phyloP scores from a whole-genome alignment of 2,329 filamentous ascomycete genomes.

The Fusarium beomiforme region DNA sequence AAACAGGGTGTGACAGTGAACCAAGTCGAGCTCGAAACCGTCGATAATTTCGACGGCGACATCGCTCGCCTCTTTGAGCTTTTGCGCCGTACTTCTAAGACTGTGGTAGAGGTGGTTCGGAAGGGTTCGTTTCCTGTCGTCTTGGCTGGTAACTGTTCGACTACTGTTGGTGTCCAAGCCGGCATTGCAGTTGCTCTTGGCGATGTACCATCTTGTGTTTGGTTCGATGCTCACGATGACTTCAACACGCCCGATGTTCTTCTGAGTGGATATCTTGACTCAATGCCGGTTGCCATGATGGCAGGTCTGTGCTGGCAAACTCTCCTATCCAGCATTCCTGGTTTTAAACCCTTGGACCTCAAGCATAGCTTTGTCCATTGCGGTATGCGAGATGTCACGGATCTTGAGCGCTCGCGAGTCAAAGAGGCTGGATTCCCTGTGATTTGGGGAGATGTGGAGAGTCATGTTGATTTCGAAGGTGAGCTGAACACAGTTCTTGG shows the following conservation, averaged over 20 bases:
- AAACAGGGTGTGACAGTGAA: too few species aligned
- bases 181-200: slow-evolving; percentile 40
- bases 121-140: not conserved
- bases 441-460: slow-evolving; percentile 42
- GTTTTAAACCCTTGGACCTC: slow-evolving; percentile 26
- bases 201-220: slow-evolving; percentile 47
- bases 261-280: slow-evolving; percentile 42
- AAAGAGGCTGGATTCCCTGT: slow-evolving; percentile 43
- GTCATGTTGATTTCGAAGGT: slow-evolving; percentile 25
- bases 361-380: not conserved
- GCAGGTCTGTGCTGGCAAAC: slow-evolving; percentile 40
- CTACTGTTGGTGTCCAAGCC: slow-evolving; percentile 36
- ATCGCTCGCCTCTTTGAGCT: slow-evolving; percentile 6
- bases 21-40: too few species aligned
- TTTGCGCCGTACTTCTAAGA: not conserved
- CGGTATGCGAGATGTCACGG: slow-evolving; percentile 6
- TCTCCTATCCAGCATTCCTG: slow-evolving; percentile 33
- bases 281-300: slow-evolving; percentile 43
- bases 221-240: slow-evolving; percentile 57
- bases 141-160: slow-evolving; percentile 4
- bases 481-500: slow-evolving; percentile 15
- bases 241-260: slow-evolving; percentile 45
- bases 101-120: not conserved
- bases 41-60: slow-evolving; percentile 2
- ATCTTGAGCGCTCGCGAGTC: slow-evolving; percentile 27